Base-by-base conservation (phyloP, 768 basidiomycete species). In the Omphalotus guepiniiformis region DNA sequence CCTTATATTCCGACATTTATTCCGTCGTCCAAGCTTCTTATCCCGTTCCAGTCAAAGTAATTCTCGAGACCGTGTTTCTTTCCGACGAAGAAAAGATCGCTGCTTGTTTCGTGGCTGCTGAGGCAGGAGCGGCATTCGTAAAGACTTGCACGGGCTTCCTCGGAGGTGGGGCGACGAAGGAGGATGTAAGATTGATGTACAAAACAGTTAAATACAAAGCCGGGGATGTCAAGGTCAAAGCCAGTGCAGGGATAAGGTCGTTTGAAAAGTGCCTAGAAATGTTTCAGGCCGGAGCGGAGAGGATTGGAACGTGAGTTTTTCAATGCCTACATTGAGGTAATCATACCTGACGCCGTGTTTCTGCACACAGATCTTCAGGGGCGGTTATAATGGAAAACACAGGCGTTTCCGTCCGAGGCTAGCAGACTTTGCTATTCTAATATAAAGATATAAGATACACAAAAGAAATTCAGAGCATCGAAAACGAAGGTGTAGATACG, bases 121-220 rank as follows among this genome's bases (percentile, higher is more conserved):
- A 75, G 54, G 75, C 76, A 0, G 76, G 75, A 5, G 77, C 75
- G 1, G 59, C 64, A 0, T 78, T 74, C 45, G 75, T 79, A n/a
- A 78, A 78, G 58, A 79, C 76, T 0, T 75, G 69, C 40, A 79
- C 76, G 0, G 76, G 76, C 2, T 79, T 78, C 48, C 66, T 62
- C 4, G 68, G 73, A 4, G 75, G 76, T 23, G 74, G 67, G 1
- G 76, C 77, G 1, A 69, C 68, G 2, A 60, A 59, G 34, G 66
- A 67, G 23, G 76, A 79, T 54, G 74, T 78, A 0, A 53, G 53
- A 6, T 54, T 76, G 37, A 73, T 78, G 72, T 69, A 63, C 43
- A 64, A 57, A 42, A 58, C 68, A 0, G 74, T 76, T 13, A 58
- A 55, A 6, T 67, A 67, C 44, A 69, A 65, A 48, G 58, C 54